Base-by-base conservation (phyloP, 2,329 filamentous ascomycete genomes). In the Metarhizium robertsii region DNA sequence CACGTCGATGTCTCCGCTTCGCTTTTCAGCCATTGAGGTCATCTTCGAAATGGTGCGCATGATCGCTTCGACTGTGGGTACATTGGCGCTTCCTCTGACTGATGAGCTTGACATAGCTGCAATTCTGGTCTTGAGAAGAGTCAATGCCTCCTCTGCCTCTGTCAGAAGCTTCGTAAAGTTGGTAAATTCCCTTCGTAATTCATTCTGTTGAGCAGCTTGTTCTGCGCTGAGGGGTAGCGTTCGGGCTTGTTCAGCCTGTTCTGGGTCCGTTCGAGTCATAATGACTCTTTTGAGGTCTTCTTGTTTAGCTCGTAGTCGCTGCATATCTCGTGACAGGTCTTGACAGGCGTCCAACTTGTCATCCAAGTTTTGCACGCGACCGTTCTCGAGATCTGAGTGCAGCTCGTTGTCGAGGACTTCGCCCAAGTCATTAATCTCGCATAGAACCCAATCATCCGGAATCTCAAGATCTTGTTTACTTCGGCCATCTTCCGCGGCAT, bases 21-120 rank as follows among this genome's bases (percentile, higher is more conserved):
- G 88, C 73, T 90, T 90, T 75, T 97, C 90, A 0, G 88, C 88
- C 86, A 96, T 92, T 57, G 78, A 81, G 38, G 92, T 96, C 87
- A 99, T 92, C 66, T 94, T 96, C 56, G 79, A 78, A 61, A 99
- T 95, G 1, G 94, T 99, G 57, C 88, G 89, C 62, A 92, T 86
- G 20, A 99, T 89, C 0, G 90, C 90, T 63, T 96, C 94, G 10
- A 96, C 89, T 0, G 92, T 96, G 0, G 94, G 94, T 4, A 86
- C 81, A 52, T 79, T 76, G 11, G 70, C 65, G 25, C 65, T 68
- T 6, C 71, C 71, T 55, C 71, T 79, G 61, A 75, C 79, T 46
- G 74, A 73, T 2, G 74, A 67, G 51, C 74, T 75, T 18, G 78
- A 79, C 7, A 78, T 77, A 1, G 80, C 73, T 1, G 87, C 86